phyloP scores from a whole-genome alignment of 164 flowering plant species.

The Macadamia integrifolia region DNA sequence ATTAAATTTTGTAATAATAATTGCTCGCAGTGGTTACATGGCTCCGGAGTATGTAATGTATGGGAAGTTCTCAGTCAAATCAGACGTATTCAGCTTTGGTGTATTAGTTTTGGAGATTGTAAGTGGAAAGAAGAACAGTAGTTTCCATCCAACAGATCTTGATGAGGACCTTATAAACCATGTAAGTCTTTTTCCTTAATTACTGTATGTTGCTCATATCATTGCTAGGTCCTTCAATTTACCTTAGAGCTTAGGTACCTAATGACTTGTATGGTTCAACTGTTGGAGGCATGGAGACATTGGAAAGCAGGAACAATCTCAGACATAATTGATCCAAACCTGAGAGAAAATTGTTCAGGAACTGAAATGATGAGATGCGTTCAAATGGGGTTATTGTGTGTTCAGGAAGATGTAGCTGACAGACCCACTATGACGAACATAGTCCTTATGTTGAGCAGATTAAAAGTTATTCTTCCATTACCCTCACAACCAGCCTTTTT shows the following conservation, averaged over 20 bases:
- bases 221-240: too few species aligned
- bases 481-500: slow-evolving; percentile 6
- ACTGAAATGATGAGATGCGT: slow-evolving; percentile 17
- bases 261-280: not conserved
- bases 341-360: slow-evolving; percentile 3
- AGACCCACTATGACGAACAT: slow-evolving; percentile 22
- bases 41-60: slow-evolving; percentile 49
- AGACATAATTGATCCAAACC: slow-evolving; percentile 10
- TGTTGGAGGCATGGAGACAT: slow-evolving; percentile 21
- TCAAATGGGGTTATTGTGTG: slow-evolving; percentile 22
- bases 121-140: slow-evolving; percentile 29
- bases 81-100: slow-evolving; percentile 53
- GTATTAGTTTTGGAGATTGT: slow-evolving; percentile 44
- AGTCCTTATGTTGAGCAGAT: slow-evolving; percentile 16
- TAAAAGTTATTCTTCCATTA: not conserved
- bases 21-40: slow-evolving; percentile 44
- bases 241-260: not conserved
- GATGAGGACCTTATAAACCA: slow-evolving; percentile 27
- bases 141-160: slow-evolving; percentile 9
- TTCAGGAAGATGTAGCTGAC: slow-evolving; percentile 15
- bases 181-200: slow-evolving; percentile 23
- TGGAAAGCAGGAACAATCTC: slow-evolving; percentile 11
- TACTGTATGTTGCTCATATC: not conserved
- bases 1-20: too few species aligned
- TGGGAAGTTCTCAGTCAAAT: slow-evolving; percentile 39